Evolutionary conservation across 805 yeast genomes (phyloP).

Genomic region (Schizosaccharomyces cryophilus): DNA sequence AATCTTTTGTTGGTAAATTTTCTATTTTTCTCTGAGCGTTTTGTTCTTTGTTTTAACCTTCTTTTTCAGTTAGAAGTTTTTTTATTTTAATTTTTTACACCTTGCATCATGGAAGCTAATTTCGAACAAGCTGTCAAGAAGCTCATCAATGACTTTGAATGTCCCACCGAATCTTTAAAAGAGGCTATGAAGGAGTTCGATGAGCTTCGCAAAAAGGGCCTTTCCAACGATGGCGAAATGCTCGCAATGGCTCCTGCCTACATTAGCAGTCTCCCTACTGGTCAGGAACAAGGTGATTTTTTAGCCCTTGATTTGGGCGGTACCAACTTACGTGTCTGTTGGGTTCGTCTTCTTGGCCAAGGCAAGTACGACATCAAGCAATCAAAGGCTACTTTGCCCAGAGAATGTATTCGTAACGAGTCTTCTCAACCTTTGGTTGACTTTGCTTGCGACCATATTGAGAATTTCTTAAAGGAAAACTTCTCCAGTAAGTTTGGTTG

Average conservation of each 20-base stretch:
- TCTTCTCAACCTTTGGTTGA: conserved; percentile 44
- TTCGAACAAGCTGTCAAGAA: neutral
- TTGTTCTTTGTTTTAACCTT: neutral
- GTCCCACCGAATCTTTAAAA: neutral
- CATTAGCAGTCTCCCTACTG: conserved; percentile 65
- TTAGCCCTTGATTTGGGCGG: conserved; percentile 93
- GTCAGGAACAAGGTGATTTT: conserved; percentile 57
- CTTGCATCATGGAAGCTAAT: neutral
- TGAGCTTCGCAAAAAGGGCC: neutral
- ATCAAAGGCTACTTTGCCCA: conserved; percentile 55
- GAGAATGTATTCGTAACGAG: conserved; percentile 37
- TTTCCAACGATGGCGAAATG: neutral
- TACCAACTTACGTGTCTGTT: conserved; percentile 84
- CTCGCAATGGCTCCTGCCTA: neutral
- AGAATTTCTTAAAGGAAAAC: conserved; percentile 37
- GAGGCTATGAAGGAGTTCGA: neutral
- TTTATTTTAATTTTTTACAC: neutral
- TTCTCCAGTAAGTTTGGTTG: conserved; percentile 27
- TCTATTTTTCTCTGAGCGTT: neutral
- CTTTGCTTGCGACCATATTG: conserved; percentile 49
- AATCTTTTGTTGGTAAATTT: no score
- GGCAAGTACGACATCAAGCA: conserved; percentile 61
- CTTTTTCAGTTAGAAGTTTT: neutral
- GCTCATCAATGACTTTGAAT: neutral
- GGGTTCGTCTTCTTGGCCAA: conserved; percentile 35